Evolutionary conservation across 345 rosid genomes (phyloP).

Genomic region (Acer saccharum): DNA sequence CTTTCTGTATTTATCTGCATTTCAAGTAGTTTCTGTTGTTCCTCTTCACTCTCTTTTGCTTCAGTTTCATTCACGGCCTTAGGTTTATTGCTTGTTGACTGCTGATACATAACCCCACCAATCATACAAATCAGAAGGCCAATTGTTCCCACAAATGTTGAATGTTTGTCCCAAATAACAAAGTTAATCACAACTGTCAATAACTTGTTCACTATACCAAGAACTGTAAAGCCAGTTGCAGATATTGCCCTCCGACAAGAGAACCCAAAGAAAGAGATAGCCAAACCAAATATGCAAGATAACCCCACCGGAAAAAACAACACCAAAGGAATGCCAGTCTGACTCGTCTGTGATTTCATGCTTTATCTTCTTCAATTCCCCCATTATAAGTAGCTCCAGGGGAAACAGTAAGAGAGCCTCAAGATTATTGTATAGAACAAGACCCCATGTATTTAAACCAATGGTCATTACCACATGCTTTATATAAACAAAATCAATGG

Average conservation of each 20-base stretch:
- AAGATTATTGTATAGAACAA: constrained; percentile 91
- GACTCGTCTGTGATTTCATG: constrained; percentile 72
- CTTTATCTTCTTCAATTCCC: constrained; percentile 84
- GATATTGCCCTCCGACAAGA: constrained; percentile 93
- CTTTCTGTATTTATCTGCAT: constrained; percentile 52
- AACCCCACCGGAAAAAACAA: constrained; percentile 85
- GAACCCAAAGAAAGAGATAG: constrained; percentile 97
- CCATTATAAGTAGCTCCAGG: constrained; percentile 89
- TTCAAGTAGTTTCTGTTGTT: constrained; percentile 71
- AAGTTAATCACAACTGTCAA: constrained; percentile 88
- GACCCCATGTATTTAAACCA: constrained; percentile 94
- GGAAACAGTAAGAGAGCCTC: constrained; percentile 95
- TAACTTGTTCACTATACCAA: constrained; percentile 92
- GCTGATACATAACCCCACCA: constrained; percentile 94
- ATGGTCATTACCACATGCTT: constrained; percentile 99
- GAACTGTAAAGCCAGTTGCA: constrained; percentile 98
- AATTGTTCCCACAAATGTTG: constrained; percentile 70
- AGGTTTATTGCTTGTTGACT: constrained; percentile 73
- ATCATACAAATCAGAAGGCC: constrained; percentile 91
- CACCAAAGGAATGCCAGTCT: constrained; percentile 75
- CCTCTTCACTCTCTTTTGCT: constrained; percentile 57
- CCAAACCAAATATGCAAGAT: constrained; percentile 83
- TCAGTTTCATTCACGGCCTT: constrained; percentile 46
- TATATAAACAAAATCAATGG: constrained; percentile 95
- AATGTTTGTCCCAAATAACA: constrained; percentile 93